Evolutionary conservation across 1,284 basidiomycete genomes (phyloP).

Genomic region (Clitocybe nebularis): DNA sequence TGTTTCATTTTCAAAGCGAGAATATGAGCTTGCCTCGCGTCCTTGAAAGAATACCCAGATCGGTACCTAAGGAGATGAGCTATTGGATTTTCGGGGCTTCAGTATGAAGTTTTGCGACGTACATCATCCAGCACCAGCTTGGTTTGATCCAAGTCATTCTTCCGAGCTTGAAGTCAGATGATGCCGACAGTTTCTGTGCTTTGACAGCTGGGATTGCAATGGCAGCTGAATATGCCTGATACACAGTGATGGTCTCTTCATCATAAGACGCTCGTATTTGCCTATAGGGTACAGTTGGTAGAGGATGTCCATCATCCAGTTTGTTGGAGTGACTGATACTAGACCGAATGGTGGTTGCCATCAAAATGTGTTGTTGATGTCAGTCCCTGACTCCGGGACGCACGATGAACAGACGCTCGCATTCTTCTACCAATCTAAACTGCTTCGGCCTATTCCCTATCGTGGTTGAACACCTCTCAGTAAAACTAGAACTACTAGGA

Average conservation of each 20-base stretch:
- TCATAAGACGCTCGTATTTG: slow-evolving; percentile 14
- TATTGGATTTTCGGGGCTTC: not conserved
- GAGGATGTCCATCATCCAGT: not conserved
- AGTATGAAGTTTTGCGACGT: not conserved
- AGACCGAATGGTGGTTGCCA: not conserved
- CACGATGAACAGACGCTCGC: too few relatives aligned
- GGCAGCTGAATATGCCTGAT: slow-evolving; percentile 14
- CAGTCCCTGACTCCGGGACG: too few relatives aligned
- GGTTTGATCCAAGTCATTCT: slow-evolving; percentile 19
- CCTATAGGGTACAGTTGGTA: slow-evolving; percentile 4
- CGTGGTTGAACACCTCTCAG: too few relatives aligned
- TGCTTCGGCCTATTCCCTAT: too few relatives aligned
- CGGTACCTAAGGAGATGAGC: slow-evolving; percentile 10
- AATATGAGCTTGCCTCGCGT: slow-evolving; percentile 12
- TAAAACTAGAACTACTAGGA: too few relatives aligned
- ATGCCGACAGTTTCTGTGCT: slow-evolving; percentile 14
- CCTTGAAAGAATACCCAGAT: slow-evolving; percentile 14
- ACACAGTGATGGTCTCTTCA: slow-evolving; percentile 14
- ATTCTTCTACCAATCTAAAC: too few relatives aligned
- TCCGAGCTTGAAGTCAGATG: slow-evolving; percentile 12
- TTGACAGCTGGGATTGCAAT: slow-evolving; percentile 14
- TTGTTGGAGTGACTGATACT: too few relatives aligned
- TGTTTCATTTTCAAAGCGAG: slow-evolving; percentile 18
- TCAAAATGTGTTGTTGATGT: too few relatives aligned
- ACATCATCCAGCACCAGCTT: slow-evolving; percentile 20